A percentile compares a stretch with the other conserved stretches of the same genome.
Evolutionary conservation across 2,329 filamentous ascomycete species (phyloP).

Genomic region (Exophiala sp.): DNA sequence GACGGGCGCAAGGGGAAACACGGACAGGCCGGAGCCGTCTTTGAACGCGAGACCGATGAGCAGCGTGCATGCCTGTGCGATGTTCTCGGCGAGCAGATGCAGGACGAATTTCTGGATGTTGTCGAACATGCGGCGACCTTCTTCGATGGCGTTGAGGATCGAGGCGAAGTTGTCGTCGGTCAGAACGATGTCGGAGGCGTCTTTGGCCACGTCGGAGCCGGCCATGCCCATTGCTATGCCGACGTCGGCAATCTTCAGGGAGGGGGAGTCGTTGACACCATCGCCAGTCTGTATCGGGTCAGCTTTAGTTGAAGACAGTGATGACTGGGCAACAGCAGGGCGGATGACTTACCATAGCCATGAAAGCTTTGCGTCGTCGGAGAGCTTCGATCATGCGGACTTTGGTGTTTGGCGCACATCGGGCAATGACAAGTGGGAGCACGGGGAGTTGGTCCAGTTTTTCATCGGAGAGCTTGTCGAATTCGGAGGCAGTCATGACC

Average conservation of each 20-base stretch:
- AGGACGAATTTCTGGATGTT: conserved; percentile 74
- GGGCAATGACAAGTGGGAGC: conserved; percentile 73
- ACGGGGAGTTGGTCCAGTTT: conserved; percentile 62
- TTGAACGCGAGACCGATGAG: conserved; percentile 56
- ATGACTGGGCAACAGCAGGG: too few species aligned
- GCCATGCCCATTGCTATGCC: conserved; percentile 84
- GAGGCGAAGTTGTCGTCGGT: conserved; percentile 84
- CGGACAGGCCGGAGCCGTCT: conserved; percentile 47
- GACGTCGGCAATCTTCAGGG: conserved; percentile 72
- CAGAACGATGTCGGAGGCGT: conserved; percentile 56
- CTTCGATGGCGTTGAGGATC: conserved; percentile 74
- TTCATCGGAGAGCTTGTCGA: conserved; percentile 48
- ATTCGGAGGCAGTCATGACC: conserved; percentile 52
- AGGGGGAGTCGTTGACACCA: conserved; percentile 80
- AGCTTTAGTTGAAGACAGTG: too few species aligned
- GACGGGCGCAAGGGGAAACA: conserved; percentile 54
- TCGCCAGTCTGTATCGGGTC: too few species aligned
- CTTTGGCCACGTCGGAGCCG: conserved; percentile 79
- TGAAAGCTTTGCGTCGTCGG: conserved; percentile 67
- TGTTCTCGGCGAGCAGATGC: conserved; percentile 51
- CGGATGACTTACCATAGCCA: too few species aligned
- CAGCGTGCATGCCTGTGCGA: conserved; percentile 52
- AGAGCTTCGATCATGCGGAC: conserved; percentile 87
- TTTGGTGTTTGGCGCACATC: conserved; percentile 80
- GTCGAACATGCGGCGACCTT: conserved; percentile 78